phyloP scores from a whole-genome alignment of 192 early-diverging fungal species.

The Backusella westeae region DNA sequence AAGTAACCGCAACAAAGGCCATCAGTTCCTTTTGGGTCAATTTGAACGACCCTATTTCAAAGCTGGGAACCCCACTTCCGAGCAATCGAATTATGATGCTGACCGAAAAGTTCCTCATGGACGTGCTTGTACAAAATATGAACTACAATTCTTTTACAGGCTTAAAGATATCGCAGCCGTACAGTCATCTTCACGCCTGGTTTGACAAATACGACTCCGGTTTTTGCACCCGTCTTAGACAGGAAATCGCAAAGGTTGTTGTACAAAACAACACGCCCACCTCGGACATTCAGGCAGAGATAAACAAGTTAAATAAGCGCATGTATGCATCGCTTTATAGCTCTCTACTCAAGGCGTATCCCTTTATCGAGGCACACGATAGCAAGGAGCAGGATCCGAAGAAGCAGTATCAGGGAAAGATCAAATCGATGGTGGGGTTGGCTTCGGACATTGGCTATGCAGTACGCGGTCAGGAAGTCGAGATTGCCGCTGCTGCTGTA shows the following conservation, averaged over 20 bases:
- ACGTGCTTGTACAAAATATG: slow-evolving; percentile 43
- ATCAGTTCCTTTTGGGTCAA: slow-evolving; percentile 34
- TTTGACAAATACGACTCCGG: slow-evolving; percentile 26
- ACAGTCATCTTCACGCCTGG: slow-evolving; percentile 10
- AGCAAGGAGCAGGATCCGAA: slow-evolving; percentile 16
- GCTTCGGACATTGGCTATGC: slow-evolving; percentile 23
- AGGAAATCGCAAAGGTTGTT: slow-evolving; percentile 30
- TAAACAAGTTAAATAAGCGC: not conserved
- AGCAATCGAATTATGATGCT: slow-evolving; percentile 43
- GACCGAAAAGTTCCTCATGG: slow-evolving; percentile 53
- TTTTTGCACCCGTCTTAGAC: slow-evolving; percentile 29
- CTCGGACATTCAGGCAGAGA: slow-evolving; percentile 16
- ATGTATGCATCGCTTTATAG: slow-evolving; percentile 20
- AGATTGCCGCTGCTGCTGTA: slow-evolving; percentile 31
- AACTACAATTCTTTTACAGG: slow-evolving; percentile 43
- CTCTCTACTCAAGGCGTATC: slow-evolving; percentile 26
- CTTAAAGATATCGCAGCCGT: slow-evolving; percentile 13
- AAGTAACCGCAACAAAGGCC: slow-evolving; percentile 23
- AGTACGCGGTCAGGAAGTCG: slow-evolving; percentile 37
- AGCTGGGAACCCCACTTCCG: slow-evolving; percentile 38
- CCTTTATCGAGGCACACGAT: slow-evolving; percentile 29
- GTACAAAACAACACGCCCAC: slow-evolving; percentile 2
- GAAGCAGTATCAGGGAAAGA: slow-evolving; percentile 20
- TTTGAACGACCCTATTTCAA: slow-evolving; percentile 28
- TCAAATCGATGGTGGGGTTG: slow-evolving; percentile 24